These are phyloP conservation scores for Rosa rugosa DNA, from an alignment of 306 rosid genomes.

Conservation along the genomic window DNA sequence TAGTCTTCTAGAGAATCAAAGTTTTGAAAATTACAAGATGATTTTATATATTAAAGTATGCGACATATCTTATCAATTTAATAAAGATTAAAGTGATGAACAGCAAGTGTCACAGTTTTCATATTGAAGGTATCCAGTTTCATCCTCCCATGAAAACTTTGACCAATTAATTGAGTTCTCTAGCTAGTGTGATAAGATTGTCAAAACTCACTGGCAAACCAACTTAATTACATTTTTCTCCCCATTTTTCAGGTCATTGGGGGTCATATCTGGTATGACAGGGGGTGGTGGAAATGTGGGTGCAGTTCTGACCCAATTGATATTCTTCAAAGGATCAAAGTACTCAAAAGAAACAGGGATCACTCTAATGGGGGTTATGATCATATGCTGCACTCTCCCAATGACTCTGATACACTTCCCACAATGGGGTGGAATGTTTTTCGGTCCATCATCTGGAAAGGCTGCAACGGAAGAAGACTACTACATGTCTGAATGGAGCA, in stretches of 20 bases:
- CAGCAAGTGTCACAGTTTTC: background rate
- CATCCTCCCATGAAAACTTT: background rate
- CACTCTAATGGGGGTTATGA: conserved; percentile 85
- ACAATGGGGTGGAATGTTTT: conserved; percentile 89
- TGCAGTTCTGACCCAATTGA: conserved; percentile 69
- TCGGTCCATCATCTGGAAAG: conserved; percentile 53
- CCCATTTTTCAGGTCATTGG: conserved; percentile 60
- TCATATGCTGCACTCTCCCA: conserved; percentile 66
- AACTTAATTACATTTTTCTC: background rate
- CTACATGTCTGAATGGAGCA: conserved; percentile 67
- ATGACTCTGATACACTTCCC: conserved; percentile 61
- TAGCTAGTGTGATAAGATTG: background rate
- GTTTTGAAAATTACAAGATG: background rate
- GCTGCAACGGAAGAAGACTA: conserved; percentile 69
- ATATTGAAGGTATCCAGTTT: background rate
- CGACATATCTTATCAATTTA: background rate
- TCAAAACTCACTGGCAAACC: background rate
- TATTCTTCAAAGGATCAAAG: conserved; percentile 78
- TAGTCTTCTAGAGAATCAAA: background rate
- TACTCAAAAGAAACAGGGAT: conserved; percentile 78
- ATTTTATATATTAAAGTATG: background rate
- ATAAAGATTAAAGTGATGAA: background rate
- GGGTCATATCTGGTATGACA: conserved; percentile 84
- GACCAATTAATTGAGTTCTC: background rate
- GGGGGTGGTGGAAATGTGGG: conserved; percentile 99